Evolutionary conservation across 202 grass and related monocot species (phyloP).

Genomic region (Setaria viridis): DNA sequence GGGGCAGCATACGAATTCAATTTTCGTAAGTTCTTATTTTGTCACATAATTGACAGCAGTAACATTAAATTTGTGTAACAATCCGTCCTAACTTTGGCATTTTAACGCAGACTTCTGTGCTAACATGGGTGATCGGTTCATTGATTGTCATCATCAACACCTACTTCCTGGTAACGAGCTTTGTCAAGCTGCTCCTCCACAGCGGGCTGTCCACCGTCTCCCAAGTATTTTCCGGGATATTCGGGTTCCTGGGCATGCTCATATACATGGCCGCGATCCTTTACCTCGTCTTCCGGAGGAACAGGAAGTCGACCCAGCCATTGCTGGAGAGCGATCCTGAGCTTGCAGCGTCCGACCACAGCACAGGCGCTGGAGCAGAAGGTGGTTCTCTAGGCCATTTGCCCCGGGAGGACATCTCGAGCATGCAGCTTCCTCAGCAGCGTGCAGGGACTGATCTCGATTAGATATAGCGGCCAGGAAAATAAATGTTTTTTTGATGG

Average conservation of each 20-base stretch:
- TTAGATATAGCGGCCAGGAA: constrained; percentile 45
- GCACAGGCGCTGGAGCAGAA: constrained; percentile 18
- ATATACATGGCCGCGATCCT: constrained; percentile 76
- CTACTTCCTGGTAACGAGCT: constrained; percentile 79
- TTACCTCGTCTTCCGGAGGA: constrained; percentile 82
- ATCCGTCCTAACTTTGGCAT: constrained; percentile 5
- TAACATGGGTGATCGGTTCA: constrained; percentile 83
- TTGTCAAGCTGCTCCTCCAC: constrained; percentile 70
- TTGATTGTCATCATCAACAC: constrained; percentile 83
- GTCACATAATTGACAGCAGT: neutral
- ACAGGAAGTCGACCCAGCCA: constrained; percentile 68
- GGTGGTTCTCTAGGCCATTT: constrained; percentile 63
- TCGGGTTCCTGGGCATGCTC: constrained; percentile 84
- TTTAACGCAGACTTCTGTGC: constrained; percentile 59
- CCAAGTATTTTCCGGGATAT: constrained; percentile 79
- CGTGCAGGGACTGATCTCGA: constrained; percentile 56
- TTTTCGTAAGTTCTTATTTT: constrained; percentile 56
- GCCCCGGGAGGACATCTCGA: constrained; percentile 89
- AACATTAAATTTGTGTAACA: neutral
- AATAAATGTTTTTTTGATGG: constrained; percentile 15
- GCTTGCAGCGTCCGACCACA: neutral
- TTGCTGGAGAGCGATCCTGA: constrained; percentile 57
- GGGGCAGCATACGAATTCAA: constrained; percentile 79
- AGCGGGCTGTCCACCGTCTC: constrained; percentile 57
- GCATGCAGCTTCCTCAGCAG: constrained; percentile 88